phyloP scores from a whole-genome alignment of 768 basidiomycete species.

The Trametes gibbosa region DNA sequence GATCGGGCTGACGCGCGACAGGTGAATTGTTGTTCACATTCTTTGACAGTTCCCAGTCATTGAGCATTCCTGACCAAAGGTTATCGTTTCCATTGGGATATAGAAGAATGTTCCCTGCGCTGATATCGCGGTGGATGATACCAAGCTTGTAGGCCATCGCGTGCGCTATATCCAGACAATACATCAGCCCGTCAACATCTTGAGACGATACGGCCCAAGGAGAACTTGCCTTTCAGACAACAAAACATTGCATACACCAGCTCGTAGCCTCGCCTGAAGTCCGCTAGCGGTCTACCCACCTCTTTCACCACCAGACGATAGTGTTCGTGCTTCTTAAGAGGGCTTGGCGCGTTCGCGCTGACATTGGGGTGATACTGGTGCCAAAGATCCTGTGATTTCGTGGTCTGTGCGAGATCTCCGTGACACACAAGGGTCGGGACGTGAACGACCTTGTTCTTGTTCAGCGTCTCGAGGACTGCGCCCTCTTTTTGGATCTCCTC shows the following conservation, averaged over 20 bases:
- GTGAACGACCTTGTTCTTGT: not conserved
- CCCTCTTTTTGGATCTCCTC: not conserved
- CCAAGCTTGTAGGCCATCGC: not conserved
- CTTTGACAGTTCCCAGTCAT: constrained; percentile 14
- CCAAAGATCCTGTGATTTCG: not conserved
- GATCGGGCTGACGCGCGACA: constrained; percentile 5
- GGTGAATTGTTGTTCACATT: not conserved
- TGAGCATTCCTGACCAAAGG: not conserved
- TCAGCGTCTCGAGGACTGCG: not conserved
- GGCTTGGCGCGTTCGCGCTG: not conserved
- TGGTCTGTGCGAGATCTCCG: not conserved
- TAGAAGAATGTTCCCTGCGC: constrained; percentile 8
- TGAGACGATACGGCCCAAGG: not conserved
- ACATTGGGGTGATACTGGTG: not conserved
- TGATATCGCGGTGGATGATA: constrained; percentile 12
- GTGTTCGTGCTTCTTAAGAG: not conserved
- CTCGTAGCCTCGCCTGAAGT: not conserved
- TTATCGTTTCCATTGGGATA: not conserved
- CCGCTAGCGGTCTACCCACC: not conserved
- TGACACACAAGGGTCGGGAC: not conserved
- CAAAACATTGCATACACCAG: not conserved
- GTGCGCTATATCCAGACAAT: not conserved
- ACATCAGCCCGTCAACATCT: not conserved
- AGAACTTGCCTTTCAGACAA: not conserved
- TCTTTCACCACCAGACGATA: constrained; percentile 4